Evolutionary conservation across 2,329 filamentous ascomycete genomes (phyloP), one percentile per base, ranked within the genome.

Genomic region (Setomelanomma holmii): DNA sequence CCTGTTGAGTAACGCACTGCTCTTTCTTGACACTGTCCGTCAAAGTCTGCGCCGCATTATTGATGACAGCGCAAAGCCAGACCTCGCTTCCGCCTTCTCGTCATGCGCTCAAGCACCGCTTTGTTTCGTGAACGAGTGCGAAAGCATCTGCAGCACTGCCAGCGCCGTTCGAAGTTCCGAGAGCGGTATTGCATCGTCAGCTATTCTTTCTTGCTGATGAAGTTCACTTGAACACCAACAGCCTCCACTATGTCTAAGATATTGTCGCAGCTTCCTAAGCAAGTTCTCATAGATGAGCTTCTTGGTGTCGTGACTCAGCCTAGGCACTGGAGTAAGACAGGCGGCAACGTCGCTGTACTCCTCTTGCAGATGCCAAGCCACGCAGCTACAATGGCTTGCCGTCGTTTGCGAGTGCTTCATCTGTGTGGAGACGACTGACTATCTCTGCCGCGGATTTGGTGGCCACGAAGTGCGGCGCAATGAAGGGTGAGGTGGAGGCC

Each of bases 31-130:
- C 38, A 39, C 51, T 57, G 24, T 57, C 56, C 4, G 56, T 56
- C 27, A 59, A 39, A 12, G 56, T 59, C 35, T 59, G 56, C 11
- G 56, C 56, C 17, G 53, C 56, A 21, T 59, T 60, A 12, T 60
- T 60, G 19, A 55, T 41, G 20, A 55, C 34, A 8, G 40, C 27
- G 33, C 43, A 40, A 22, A 57, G n/a, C n/a, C n/a, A n/a, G n/a
- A 30, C 27, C 19, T 50, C n/a, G 41, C 11, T 7, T 53, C 45
- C 27, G 5, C 10, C 56, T 47, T 20, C 42, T 30, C 12, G 14
- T 48, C 47, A 55, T 16, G n/a, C 36, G 12, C 27, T 24, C 33
- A 60, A 23, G 24, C 53, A 57, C n/a, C 35, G 17, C 45, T 51
- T 58, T 17, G 51, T 49, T 24, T 55, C 48, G 17, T 45, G 22